A percentile compares a stretch with the other conserved stretches of the same genome.
Evolutionary conservation across 768 basidiomycete genomes (phyloP).

Genomic region (Auricularia sp.): DNA sequence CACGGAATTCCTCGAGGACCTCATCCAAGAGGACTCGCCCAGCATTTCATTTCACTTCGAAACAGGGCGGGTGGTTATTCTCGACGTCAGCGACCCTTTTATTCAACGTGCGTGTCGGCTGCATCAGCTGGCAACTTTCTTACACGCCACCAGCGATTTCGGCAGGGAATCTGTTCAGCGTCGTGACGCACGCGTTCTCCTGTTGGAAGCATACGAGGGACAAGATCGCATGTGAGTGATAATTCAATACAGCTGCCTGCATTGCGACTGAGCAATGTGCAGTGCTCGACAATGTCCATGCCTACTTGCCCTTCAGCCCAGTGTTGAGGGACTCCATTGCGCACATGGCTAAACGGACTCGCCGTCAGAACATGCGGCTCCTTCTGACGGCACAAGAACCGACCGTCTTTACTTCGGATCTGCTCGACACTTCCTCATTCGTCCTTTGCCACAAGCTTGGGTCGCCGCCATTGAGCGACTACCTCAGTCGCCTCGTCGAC

Average conservation of each 20-base stretch:
- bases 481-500: background rate
- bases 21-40: background rate
- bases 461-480: background rate
- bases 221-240: background rate
- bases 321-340: background rate
- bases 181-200: background rate
- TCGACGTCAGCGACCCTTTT: background rate
- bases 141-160: background rate
- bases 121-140: background rate
- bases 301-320: background rate
- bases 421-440: background rate
- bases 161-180: background rate
- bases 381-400: background rate
- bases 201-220: background rate
- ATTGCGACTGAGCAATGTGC: background rate
- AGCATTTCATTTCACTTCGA: background rate
- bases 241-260: background rate
- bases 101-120: background rate
- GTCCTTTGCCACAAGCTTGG: background rate
- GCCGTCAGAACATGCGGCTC: background rate
- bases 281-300: background rate
- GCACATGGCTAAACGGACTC: background rate
- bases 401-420: background rate
- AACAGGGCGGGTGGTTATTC: background rate
- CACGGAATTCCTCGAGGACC: background rate